Base-by-base conservation (phyloP, 2,329 filamentous ascomycete genomes). In the Fusarium nurragi region DNA sequence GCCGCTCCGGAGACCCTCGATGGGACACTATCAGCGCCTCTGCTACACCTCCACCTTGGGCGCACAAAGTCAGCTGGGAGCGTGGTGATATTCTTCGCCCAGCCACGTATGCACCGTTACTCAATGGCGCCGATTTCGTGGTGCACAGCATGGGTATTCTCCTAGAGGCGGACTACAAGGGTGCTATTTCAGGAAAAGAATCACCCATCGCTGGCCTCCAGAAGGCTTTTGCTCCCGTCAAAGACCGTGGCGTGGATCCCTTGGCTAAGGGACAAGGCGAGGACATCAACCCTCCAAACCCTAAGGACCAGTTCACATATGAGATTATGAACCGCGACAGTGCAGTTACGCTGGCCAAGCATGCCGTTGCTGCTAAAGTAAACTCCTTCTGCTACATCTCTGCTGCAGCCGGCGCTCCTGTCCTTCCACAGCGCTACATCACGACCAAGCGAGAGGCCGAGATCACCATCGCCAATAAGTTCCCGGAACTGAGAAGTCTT, bases 151-250 rank as follows among this genome's bases (percentile, higher is more conserved):
- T 98, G 90, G 95, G 95, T 11, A 97, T 99, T 71, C 84, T 99
- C 18, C 86, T 99, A 11, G 95, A 99, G 81, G 93, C 94, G 46
- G 95, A 99, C 81, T 99, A 99, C 86, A 99, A 99, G 79, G 91
- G 91, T 69, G 90, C 97, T 16, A 76, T 99, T 23, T 90, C 88
- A 19, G 95, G 95, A 47, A 88, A 86, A 60, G 94, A 97, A 72
- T 93, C 91, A 1, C 88, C 93, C n/a, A 78, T 97, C 49, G 79
- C 87, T 8, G 94, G 93, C 2, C 81, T 99, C 14, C 86, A 87
- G 63, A 89, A 90, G 71, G 92, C 93, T 23, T 97, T 98, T 76
- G 88, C 88, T 48, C 76, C 86, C 1, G 83, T 85, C 3, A 90
- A 89, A 30, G 82, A 79, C 73, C 85, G 87, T 54, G 86, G 87